These are phyloP conservation scores for Penicillium sp. DNA, from an alignment of 2,329 filamentous ascomycete species.

Conservation along the genomic window DNA sequence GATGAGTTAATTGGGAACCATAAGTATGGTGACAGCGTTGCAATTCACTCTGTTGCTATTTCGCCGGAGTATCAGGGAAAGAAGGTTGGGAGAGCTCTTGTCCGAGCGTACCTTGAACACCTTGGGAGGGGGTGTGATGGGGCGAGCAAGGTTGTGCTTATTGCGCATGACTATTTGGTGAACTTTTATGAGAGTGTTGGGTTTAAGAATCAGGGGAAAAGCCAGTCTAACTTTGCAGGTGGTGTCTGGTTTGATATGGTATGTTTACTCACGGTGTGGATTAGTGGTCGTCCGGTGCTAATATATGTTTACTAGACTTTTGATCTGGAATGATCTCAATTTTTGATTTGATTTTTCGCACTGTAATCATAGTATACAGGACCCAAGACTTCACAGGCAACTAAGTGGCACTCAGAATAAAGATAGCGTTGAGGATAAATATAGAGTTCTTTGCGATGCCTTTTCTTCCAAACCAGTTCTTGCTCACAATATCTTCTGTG, in stretches of 20 bases:
- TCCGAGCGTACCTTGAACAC: conserved; percentile 12
- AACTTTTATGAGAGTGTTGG: conserved; percentile 16
- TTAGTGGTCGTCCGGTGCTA: neutral
- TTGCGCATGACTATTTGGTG: conserved; percentile 19
- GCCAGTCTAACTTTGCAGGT: conserved; percentile 14
- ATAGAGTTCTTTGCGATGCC: neutral
- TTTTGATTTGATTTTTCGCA: neutral
- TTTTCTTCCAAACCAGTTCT: neutral
- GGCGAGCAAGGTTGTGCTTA: conserved; percentile 8
- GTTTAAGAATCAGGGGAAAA: conserved; percentile 11
- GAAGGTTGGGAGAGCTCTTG: conserved; percentile 13
- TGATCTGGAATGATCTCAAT: neutral
- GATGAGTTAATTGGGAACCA: conserved; percentile 16
- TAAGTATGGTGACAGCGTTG: conserved; percentile 9
- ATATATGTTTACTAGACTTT: neutral
- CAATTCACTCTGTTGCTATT: conserved; percentile 17
- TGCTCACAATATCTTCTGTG: neutral
- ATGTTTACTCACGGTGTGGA: neutral
- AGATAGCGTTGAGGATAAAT: neutral
- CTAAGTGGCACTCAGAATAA: neutral
- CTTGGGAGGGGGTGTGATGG: neutral
- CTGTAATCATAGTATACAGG: neutral
- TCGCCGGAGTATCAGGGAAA: conserved; percentile 15
- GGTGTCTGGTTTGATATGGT: conserved; percentile 18
- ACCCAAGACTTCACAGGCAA: neutral